Evolutionary conservation across 495 filamentous ascomycete species (phyloP), one percentile per base, ranked within the genome.

Genomic region (Apiosordaria backusii): DNA sequence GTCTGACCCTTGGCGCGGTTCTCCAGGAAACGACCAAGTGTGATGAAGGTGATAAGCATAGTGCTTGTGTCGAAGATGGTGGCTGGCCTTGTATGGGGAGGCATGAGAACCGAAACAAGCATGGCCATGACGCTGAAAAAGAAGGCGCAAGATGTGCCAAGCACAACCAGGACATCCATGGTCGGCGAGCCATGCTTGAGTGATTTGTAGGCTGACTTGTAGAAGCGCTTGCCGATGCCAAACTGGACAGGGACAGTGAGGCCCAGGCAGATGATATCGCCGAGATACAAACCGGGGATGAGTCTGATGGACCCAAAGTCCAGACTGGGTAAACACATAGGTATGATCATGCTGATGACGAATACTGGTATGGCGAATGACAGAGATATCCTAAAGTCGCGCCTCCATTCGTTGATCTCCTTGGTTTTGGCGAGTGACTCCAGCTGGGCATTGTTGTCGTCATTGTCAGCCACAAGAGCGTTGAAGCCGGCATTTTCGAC

Each of bases 31-130:
- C 95, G 87, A 24, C 95, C 93, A 3, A 99, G 81, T 0, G 91
- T 91, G 76, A 97, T 92, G 76, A 98, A 98, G 0, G 92, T 97
- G 73, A 99, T 97, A 23, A 99, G 85, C 96, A 98, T 99, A 23
- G 92, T 97, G 75, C 93, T 97, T 0, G 95, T 99, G 69, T 99
- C 95, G 68, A 98, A 99, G 3, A 98, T 89, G 5, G 91, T 97
- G 63, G 85, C 87, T 2, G 95, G 95, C 22, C 88, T 84, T 7
- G 81, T 83, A 71, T 97, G 93, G 4, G 91, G 88, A 7, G 83
- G 77, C 35, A 83, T 79, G 3, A 90, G 57, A 23, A 98, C 71
- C 6, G 92, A 92, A 35, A 97, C 88, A 15, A 87, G 16, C 93
- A 99, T 98, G 13, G 92, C 89, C 53, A 90, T 87, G 68, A 92